Conservation (phyloP, 2,329 filamentous ascomycete genomes). For the Scedosporium boydii region DNA sequence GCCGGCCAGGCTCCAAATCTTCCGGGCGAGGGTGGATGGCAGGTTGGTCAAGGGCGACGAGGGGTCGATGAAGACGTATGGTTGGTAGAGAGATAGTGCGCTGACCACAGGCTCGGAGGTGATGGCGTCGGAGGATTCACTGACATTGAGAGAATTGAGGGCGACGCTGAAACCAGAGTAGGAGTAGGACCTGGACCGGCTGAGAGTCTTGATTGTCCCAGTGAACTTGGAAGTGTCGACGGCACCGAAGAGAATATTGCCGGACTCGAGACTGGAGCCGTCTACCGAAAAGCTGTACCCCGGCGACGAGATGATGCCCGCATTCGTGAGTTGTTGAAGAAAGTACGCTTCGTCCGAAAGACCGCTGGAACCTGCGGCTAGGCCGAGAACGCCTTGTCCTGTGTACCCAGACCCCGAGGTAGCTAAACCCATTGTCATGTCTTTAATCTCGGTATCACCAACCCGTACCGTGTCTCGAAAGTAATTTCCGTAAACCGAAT, state of each 20-base stretch:
- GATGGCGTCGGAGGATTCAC: conserved; percentile 33
- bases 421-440: conserved; percentile 64
- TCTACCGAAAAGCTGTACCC: conserved; percentile 74
- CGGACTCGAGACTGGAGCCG: conserved; percentile 54
- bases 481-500: conserved; percentile 63
- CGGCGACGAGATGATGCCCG: conserved; percentile 53
- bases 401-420: conserved; percentile 49
- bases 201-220: conserved; percentile 55
- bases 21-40: conserved; percentile 47
- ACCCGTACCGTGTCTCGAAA: conserved; percentile 62
- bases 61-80: conserved; percentile 60
- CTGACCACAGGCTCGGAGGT: conserved; percentile 39
- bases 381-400: conserved; percentile 70
- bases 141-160: conserved; percentile 39
- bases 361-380: conserved; percentile 52
- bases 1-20: conserved; percentile 46
- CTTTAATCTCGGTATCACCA: conserved; percentile 39
- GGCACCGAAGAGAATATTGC: conserved; percentile 66
- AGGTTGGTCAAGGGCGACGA: conserved; percentile 63
- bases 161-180: conserved; percentile 26
- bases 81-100: conserved; percentile 29
- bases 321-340: conserved; percentile 52
- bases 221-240: conserved; percentile 58
- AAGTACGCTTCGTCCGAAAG: conserved; percentile 50
- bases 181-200: conserved; percentile 34